phyloP scores from a whole-genome alignment of 2,329 filamentous ascomycete species.

The Fusarium armeniacum region DNA sequence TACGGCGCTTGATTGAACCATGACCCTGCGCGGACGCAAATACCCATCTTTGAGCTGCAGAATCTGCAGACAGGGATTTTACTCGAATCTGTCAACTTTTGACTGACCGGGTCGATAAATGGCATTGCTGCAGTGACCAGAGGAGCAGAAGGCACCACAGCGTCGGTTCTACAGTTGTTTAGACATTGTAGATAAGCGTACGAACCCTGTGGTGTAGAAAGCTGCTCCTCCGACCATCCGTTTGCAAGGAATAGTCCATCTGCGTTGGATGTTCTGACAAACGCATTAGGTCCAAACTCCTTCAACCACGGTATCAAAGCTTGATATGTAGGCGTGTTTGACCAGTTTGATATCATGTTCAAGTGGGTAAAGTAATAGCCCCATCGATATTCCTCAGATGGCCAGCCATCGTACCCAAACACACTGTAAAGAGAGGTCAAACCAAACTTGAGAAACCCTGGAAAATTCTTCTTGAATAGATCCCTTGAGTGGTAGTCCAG shows the following conservation, averaged over 20 bases:
- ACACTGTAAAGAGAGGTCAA: conserved; percentile 42
- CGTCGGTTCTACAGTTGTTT: conserved; percentile 37
- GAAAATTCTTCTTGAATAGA: conserved; percentile 38
- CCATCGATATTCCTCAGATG: conserved; percentile 45
- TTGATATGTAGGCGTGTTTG: conserved; percentile 34
- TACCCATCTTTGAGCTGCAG: conserved; percentile 43
- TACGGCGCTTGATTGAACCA: conserved; percentile 44
- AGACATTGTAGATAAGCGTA: conserved; percentile 38
- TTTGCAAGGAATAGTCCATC: conserved; percentile 6
- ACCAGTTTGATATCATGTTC: conserved; percentile 44
- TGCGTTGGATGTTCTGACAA: conserved; percentile 35
- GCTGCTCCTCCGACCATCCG: neutral
- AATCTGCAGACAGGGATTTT: conserved; percentile 38
- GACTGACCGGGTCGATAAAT: conserved; percentile 26
- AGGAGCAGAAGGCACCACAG: conserved; percentile 21
- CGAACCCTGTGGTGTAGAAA: conserved; percentile 13
- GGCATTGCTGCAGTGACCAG: conserved; percentile 21
- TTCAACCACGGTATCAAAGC: conserved; percentile 19
- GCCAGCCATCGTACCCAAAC: conserved; percentile 37
- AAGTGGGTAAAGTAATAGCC: conserved; percentile 47
- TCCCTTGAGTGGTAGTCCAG: conserved; percentile 41
- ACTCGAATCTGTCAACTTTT: conserved; percentile 25
- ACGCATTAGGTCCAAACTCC: conserved; percentile 25
- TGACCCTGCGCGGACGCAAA: conserved; percentile 40
- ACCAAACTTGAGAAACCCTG: conserved; percentile 28